phyloP scores from a whole-genome alignment of 2,329 filamentous ascomycete genomes.

The Fusarium buxicola region DNA sequence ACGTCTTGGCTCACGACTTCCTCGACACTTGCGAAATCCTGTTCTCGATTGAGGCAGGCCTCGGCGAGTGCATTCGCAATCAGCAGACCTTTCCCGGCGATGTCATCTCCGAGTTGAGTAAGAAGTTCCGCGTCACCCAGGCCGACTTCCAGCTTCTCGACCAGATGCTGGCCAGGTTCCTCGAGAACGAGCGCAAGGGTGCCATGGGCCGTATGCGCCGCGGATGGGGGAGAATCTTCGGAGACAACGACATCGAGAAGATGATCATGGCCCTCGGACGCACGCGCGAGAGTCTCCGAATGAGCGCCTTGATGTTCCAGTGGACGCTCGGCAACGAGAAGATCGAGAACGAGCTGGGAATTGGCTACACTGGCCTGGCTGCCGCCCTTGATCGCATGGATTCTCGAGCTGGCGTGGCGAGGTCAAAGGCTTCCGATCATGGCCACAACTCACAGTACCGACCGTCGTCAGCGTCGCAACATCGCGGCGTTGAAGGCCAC shows the following conservation, averaged over 20 bases:
- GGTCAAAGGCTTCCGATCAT: conserved; percentile 33
- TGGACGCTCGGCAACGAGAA: conserved; percentile 71
- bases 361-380: conserved; percentile 74
- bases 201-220: conserved; percentile 69
- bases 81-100: conserved; percentile 68
- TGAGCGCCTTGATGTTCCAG: conserved; percentile 73
- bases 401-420: conserved; percentile 37
- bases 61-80: conserved; percentile 64
- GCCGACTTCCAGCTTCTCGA: conserved; percentile 72
- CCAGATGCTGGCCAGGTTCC: conserved; percentile 70
- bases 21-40: conserved; percentile 74
- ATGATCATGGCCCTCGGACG: conserved; percentile 67
- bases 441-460: conserved; percentile 37
- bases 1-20: conserved; percentile 72
- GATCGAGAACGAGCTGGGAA: conserved; percentile 70
- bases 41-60: conserved; percentile 75
- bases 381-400: conserved; percentile 67
- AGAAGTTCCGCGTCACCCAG: conserved; percentile 70
- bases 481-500: conserved; percentile 40
- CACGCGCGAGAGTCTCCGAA: conserved; percentile 70
- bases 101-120: conserved; percentile 71
- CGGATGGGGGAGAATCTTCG: conserved; percentile 72
- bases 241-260: conserved; percentile 70
- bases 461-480: conserved; percentile 42
- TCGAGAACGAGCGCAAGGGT: conserved; percentile 71